A percentile compares a stretch with the other conserved stretches of the same genome.
phyloP scores from a whole-genome alignment of 352 stramenopile species.

The Aphanomyces astaci region DNA sequence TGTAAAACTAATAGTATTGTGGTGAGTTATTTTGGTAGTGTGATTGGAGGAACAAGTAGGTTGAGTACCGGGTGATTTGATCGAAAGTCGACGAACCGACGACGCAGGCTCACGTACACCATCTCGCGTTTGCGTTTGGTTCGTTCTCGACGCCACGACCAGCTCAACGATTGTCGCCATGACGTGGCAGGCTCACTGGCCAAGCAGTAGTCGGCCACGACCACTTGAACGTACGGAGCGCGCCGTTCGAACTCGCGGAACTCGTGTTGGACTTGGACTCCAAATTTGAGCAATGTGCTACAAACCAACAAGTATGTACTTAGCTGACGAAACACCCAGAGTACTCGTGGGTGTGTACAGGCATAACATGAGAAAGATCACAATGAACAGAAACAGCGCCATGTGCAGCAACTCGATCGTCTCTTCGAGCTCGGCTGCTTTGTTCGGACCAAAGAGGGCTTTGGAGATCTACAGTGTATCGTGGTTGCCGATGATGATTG shows the following conservation, averaged over 20 bases:
- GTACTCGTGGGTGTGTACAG: constrained; percentile 8
- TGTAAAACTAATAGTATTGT: no score
- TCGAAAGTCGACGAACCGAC: constrained; percentile 58
- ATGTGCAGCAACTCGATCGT: constrained; percentile 74
- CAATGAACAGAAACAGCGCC: constrained; percentile 73
- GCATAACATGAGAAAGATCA: constrained; percentile 72
- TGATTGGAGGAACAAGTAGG: background rate
- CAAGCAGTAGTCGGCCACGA: constrained; percentile 54
- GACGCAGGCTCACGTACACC: constrained; percentile 50
- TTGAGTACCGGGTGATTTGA: constrained; percentile 45
- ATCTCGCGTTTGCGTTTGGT: constrained; percentile 47
- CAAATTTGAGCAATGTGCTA: constrained; percentile 47
- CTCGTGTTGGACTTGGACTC: constrained; percentile 51
- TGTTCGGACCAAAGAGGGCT: constrained; percentile 32
- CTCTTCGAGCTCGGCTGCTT: constrained; percentile 46
- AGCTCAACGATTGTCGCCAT: constrained; percentile 36
- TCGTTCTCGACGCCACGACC: constrained; percentile 27
- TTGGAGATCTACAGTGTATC: constrained; percentile 40
- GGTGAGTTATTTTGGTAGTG: no score
- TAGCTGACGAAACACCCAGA: no score
- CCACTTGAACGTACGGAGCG: constrained; percentile 38
- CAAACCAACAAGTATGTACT: no score
- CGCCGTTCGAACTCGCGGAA: constrained; percentile 66
- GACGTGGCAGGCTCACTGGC: constrained; percentile 37
- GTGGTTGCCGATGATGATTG: constrained; percentile 7